Evolutionary conservation across 1,139 yeast species (phyloP).

Genomic region (Saccharomyces hybrid): DNA sequence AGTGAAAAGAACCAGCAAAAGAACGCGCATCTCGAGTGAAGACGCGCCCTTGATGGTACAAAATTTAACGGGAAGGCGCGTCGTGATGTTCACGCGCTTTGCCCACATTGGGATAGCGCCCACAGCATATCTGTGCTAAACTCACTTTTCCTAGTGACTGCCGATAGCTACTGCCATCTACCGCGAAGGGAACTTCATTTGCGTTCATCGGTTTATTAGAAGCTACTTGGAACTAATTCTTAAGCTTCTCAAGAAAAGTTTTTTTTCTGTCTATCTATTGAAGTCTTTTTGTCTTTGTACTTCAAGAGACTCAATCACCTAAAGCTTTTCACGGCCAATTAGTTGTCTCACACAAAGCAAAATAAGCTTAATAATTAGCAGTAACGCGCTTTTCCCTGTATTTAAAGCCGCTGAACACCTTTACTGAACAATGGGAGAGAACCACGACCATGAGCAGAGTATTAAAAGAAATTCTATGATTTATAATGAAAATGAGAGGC

Average conservation of each 20-base stretch:
- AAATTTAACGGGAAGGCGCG: not conserved
- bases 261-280: not conserved
- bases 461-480: not conserved
- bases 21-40: not conserved
- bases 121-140: not conserved
- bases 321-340: not conserved
- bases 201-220: not conserved
- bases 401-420: not conserved
- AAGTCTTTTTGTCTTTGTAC: not conserved
- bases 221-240: not conserved
- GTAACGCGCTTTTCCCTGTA: not conserved
- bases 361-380: not conserved
- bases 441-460: not conserved
- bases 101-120: not conserved
- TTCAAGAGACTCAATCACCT: not conserved
- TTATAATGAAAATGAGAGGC: not conserved
- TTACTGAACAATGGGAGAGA: not conserved
- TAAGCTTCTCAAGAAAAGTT: not conserved
- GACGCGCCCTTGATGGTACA: not conserved
- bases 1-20: not conserved
- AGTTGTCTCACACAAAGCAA: not conserved
- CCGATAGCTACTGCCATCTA: not conserved
- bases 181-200: not conserved
- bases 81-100: not conserved
- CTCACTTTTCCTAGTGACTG: not conserved